phyloP scores from a whole-genome alignment of 169 alveolate genomes.

The Eimeria maxima region DNA sequence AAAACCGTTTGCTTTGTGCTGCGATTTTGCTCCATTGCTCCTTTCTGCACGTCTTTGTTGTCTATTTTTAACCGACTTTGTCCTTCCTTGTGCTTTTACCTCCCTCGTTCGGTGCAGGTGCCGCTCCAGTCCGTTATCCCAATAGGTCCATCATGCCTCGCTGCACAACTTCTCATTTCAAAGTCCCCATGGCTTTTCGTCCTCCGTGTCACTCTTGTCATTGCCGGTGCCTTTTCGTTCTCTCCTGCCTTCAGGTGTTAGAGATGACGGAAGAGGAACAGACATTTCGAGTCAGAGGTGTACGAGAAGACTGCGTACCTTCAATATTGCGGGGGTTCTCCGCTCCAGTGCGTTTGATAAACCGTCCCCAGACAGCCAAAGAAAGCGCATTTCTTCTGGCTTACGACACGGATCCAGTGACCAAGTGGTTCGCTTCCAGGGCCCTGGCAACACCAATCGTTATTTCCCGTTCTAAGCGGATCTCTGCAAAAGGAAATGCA shows the following conservation, averaged over 20 bases:
- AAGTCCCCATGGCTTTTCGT: too few relatives aligned
- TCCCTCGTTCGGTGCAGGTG: neutral
- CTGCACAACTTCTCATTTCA: too few relatives aligned
- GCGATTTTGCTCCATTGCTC: neutral
- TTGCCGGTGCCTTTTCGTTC: neutral
- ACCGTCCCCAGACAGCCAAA: constrained; percentile 89
- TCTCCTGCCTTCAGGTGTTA: constrained; percentile 82
- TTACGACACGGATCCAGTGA: constrained; percentile 92
- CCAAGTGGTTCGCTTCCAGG: constrained; percentile 83
- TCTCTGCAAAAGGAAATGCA: neutral
- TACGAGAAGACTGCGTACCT: constrained; percentile 91
- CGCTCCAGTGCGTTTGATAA: constrained; percentile 94
- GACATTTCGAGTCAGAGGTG: constrained; percentile 88
- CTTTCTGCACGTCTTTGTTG: neutral
- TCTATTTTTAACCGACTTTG: too few relatives aligned
- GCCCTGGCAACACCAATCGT: constrained; percentile 53
- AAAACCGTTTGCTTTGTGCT: too few relatives aligned
- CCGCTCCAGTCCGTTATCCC: neutral
- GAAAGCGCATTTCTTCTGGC: constrained; percentile 92
- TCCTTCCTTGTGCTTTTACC: neutral
- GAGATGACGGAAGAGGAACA: constrained; percentile 90
- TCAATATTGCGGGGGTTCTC: constrained; percentile 95
- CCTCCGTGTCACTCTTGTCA: neutral
- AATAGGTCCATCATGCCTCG: neutral
- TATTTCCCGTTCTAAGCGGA: neutral